Evolutionary conservation across 768 basidiomycete genomes (phyloP).

Genomic region (Suillus alpinus): DNA sequence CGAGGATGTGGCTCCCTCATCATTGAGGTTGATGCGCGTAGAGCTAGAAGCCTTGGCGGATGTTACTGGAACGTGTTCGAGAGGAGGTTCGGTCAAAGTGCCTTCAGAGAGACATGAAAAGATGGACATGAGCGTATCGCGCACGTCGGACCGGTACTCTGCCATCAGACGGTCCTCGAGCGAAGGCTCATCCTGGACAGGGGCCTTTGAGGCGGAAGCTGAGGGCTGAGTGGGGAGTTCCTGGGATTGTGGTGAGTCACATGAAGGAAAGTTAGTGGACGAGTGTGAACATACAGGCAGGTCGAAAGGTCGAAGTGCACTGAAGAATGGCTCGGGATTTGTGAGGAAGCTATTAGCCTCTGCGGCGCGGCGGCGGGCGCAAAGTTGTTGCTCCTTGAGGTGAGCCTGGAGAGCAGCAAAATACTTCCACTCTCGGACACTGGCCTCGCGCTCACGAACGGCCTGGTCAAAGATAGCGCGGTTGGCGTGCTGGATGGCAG

Average conservation of each 20-base stretch:
- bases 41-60: background rate
- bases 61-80: background rate
- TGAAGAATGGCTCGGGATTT: background rate
- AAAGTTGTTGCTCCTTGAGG: background rate
- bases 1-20: background rate
- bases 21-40: background rate
- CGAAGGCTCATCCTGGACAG: background rate
- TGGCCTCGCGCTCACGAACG: background rate
- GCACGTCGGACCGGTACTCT: constrained; percentile 5
- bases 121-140: constrained; percentile 2
- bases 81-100: background rate
- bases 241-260: background rate
- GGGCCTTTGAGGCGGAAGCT: background rate
- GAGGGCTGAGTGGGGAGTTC: background rate
- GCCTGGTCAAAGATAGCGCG: background rate
- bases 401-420: background rate
- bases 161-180: background rate
- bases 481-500: background rate
- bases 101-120: background rate
- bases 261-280: background rate
- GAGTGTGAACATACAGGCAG: background rate
- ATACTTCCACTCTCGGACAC: background rate
- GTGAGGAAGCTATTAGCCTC: background rate
- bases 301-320: background rate
- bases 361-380: background rate